Evolutionary conservation across 108 stramenopile species (phyloP), one percentile per base, ranked within the genome.

Genomic region (Chaetoceros tenuissimus): DNA sequence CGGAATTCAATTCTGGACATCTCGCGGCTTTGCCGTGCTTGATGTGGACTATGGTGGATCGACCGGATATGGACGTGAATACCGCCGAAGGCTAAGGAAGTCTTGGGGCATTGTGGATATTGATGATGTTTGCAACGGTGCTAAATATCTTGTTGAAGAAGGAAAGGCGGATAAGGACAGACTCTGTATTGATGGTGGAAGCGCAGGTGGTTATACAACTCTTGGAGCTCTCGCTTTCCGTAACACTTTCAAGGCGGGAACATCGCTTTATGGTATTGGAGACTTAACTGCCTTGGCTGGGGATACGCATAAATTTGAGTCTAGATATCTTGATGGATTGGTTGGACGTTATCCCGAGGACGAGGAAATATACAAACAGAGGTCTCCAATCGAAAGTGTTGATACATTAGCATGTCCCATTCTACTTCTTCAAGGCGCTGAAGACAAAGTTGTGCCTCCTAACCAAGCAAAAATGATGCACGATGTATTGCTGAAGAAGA

Each of bases 261-360:
- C 76, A 20, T 81, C 79, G 7, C 43, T 84, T 7, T 91, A 91
- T 54, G 89, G 89, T 0, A 66, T 91, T 30, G 83, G 69, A 16
- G 89, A 91, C 55, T 59, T 91, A 48, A 60, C 76, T 3, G 75
- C 70, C 1, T 66, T 91, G n/a, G 85, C 83, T n/a, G 67, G 59
- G 16, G 85, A 86, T 29, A 91, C 89, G 0, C 89, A 91, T 71
- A 91, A 91, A 55, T 91, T 91, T 62, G 89, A 91, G 66, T 74
- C 72, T 1, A 63, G 81, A 0, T 91, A 91, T 64, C 71, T 91
- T 47, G 89, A 91, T 51, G 81, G 83, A 3, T 59, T 91, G 40
- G 67, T 91, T 40, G 88, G 82, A 5, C 24, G 51, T 20, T 87
- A 85, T 62, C 85, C 89, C 7, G 73, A 80, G 47, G 79, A 77